Percentiles rank a stretch among this genome's conserved stretches.
phyloP scores from a whole-genome alignment of 768 basidiomycete species.

The Xerocomellus intermedius region DNA sequence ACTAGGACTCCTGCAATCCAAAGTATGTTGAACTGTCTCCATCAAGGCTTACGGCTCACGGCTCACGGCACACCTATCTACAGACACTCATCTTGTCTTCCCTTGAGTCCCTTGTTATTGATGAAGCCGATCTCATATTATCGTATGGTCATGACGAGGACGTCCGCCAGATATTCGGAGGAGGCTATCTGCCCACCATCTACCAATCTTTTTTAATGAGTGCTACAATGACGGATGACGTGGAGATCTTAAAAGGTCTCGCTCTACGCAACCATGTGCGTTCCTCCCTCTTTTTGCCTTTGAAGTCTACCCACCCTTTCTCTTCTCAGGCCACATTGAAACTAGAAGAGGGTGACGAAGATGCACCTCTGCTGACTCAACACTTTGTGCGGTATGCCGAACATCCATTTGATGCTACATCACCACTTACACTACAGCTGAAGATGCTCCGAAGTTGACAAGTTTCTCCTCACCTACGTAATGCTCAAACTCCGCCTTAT shows the following conservation, averaged over 20 bases:
- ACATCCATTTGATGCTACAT: not conserved
- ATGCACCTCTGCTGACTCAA: slow-evolving; percentile 77
- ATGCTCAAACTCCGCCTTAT: slow-evolving; percentile 95
- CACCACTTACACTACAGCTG: not conserved
- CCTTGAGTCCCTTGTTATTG: slow-evolving; percentile 88
- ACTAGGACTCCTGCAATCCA: slow-evolving; percentile 65
- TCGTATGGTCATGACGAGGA: slow-evolving; percentile 97
- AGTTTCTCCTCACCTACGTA: slow-evolving; percentile 94
- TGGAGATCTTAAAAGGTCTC: slow-evolving; percentile 86
- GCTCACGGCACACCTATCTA: not conserved
- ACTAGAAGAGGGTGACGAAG: slow-evolving; percentile 85
- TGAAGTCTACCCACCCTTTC: not conserved
- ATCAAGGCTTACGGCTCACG: not conserved
- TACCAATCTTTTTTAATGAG: slow-evolving; percentile 96
- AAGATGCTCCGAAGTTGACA: slow-evolving; percentile 92
- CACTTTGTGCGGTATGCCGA: slow-evolving; percentile 69
- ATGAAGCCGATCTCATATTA: slow-evolving; percentile 95
- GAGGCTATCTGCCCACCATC: slow-evolving; percentile 71
- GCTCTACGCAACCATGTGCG: slow-evolving; percentile 83
- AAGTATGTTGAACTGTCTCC: slow-evolving; percentile 41
- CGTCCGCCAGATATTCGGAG: slow-evolving; percentile 67
- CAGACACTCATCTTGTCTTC: slow-evolving; percentile 64
- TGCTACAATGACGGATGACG: slow-evolving; percentile 96
- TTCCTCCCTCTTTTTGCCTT: slow-evolving; percentile 3
- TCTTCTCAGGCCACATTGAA: slow-evolving; percentile 72